A percentile compares a stretch with the other conserved stretches of the same genome.
phyloP scores from a whole-genome alignment of 441 rosid genomes.

The Macaranga tanarius region DNA sequence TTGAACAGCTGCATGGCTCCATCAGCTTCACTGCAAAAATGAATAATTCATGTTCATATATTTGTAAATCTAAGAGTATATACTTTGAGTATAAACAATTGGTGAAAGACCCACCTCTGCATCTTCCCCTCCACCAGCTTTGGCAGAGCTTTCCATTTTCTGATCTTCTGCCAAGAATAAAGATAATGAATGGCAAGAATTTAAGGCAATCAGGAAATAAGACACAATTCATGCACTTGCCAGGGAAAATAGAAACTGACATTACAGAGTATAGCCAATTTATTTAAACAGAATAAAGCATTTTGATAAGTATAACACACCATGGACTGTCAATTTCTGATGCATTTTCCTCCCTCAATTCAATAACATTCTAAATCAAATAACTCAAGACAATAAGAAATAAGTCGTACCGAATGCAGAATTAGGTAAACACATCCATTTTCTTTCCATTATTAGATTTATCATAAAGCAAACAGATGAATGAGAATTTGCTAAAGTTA shows the following conservation, averaged over 20 bases:
- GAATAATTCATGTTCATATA: not conserved
- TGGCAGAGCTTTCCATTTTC: slow-evolving; percentile 25
- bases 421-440: not conserved
- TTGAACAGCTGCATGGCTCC: not conserved
- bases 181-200: not conserved
- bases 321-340: not conserved
- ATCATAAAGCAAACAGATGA: slow-evolving; percentile 1
- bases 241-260: not conserved
- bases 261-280: not conserved
- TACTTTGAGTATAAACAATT: not conserved
- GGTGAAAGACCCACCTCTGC: slow-evolving; percentile 23
- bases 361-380: not conserved
- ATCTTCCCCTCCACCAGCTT: slow-evolving; percentile 22
- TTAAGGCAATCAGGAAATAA: not conserved
- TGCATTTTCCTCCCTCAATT: not conserved
- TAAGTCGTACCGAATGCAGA: not conserved
- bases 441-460: not conserved
- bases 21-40: slow-evolving; percentile 20
- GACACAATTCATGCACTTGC: not conserved
- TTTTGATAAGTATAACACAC: not conserved
- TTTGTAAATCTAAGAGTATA: not conserved
- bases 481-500: not conserved
- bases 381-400: not conserved
- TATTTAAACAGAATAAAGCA: not conserved
- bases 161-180: slow-evolving; percentile 21